Evolutionary conservation across 495 filamentous ascomycete genomes (phyloP).

Genomic region (Neurospora sp.): DNA sequence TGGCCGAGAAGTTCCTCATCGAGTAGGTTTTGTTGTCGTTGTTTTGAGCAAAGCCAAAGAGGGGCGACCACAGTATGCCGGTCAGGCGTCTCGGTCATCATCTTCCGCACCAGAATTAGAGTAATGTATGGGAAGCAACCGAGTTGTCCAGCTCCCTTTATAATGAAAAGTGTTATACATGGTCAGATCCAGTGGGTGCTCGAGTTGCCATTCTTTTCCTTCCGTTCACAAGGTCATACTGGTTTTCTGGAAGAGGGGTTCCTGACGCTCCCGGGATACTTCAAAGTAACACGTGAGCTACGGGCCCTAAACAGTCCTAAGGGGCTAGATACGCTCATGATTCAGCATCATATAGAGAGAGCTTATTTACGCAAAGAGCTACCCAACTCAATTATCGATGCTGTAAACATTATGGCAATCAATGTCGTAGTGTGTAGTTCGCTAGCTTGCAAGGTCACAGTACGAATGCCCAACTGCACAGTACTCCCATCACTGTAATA

Average conservation of each 20-base stretch:
- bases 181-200: not conserved
- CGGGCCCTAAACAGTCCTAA: not conserved
- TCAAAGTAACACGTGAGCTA: not conserved
- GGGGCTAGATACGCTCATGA: not conserved
- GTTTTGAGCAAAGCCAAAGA: not conserved
- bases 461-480: not conserved
- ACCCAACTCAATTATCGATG: not conserved
- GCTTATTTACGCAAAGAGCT: not conserved
- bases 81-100: not conserved
- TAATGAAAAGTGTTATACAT: not conserved
- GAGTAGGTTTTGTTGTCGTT: constrained; percentile 40
- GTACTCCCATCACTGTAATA: not conserved
- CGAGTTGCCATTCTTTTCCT: not conserved
- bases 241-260: not conserved
- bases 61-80: not conserved
- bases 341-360: not conserved
- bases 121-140: not conserved
- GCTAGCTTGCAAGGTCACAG: not conserved
- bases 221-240: not conserved
- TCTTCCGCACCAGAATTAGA: not conserved
- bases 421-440: not conserved
- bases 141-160: not conserved
- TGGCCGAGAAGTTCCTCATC: constrained; percentile 73
- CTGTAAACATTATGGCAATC: not conserved
- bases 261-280: not conserved